Evolutionary conservation across 441 rosid species (phyloP).

Genomic region (Bocquillonia castaneifolia): DNA sequence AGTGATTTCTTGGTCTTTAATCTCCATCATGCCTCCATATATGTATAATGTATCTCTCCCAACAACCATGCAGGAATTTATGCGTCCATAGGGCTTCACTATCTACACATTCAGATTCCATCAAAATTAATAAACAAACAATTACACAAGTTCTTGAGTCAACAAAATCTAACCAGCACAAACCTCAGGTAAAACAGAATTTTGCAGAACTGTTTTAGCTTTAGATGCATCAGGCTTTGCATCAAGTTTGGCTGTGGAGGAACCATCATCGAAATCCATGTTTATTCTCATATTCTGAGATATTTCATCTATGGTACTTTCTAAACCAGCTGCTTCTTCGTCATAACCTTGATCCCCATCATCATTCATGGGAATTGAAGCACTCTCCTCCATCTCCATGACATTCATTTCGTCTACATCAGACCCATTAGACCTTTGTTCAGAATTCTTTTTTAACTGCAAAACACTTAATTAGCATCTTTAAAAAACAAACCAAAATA

Average conservation of each 20-base stretch:
- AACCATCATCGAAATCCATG: constrained; percentile 35
- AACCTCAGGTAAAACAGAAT: constrained; percentile 67
- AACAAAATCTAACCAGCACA: constrained; percentile 28
- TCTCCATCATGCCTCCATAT: constrained; percentile 99
- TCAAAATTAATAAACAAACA: constrained; percentile 15
- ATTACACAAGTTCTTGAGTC: constrained; percentile 13
- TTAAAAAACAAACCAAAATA: background rate
- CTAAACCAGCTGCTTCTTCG: constrained; percentile 40
- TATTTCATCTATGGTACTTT: constrained; percentile 45
- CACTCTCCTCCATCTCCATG: constrained; percentile 37
- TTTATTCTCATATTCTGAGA: constrained; percentile 43
- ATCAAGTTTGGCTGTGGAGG: constrained; percentile 33
- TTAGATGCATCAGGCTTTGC: constrained; percentile 38
- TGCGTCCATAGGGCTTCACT: constrained; percentile 94
- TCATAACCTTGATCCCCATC: constrained; percentile 27
- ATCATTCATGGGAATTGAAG: constrained; percentile 23
- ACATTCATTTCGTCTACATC: constrained; percentile 34
- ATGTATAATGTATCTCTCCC: constrained; percentile 86
- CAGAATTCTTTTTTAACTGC: constrained; percentile 63
- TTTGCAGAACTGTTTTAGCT: constrained; percentile 42
- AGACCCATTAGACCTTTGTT: constrained; percentile 33
- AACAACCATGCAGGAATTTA: constrained; percentile 87
- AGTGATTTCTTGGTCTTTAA: constrained; percentile 75
- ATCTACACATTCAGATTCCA: constrained; percentile 41
- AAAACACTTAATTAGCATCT: constrained; percentile 16